Evolutionary conservation across 805 yeast species (phyloP).

Genomic region (Brettanomyces nanus): DNA sequence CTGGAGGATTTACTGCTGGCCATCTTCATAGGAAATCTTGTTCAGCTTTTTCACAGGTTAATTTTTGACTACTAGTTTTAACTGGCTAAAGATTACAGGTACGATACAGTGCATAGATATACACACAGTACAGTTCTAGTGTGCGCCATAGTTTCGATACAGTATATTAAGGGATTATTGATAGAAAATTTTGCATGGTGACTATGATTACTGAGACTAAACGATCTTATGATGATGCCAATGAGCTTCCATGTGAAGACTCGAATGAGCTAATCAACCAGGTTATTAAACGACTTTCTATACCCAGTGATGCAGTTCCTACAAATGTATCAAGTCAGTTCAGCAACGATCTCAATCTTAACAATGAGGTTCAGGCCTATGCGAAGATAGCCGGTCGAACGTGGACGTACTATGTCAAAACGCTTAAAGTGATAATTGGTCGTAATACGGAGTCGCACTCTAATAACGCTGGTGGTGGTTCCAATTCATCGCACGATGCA

Average conservation of each 20-base stretch:
- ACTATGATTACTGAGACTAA: no score
- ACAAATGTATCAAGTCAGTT: conserved; percentile 68
- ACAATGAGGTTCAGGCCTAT: conserved; percentile 89
- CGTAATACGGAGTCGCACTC: conserved; percentile 51
- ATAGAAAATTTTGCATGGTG: no score
- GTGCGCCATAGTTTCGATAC: no score
- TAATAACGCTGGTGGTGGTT: conserved; percentile 1
- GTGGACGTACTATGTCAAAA: conserved; percentile 93
- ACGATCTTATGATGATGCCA: conserved; percentile 1
- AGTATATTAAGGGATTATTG: no score
- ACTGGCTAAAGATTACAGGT: no score
- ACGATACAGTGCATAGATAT: no score
- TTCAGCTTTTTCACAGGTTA: no score
- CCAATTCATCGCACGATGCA: conserved; percentile 1
- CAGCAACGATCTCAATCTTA: conserved; percentile 63
- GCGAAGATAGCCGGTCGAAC: conserved; percentile 89
- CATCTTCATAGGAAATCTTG: no score
- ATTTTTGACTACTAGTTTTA: no score
- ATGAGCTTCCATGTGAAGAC: conserved; percentile 34
- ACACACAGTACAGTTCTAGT: no score
- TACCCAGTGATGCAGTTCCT: conserved; percentile 53
- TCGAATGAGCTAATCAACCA: conserved; percentile 62
- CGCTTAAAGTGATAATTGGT: conserved; percentile 72
- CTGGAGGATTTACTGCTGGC: no score
- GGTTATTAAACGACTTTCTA: conserved; percentile 59